Percentiles rank a stretch among this genome's conserved stretches.
These are phyloP conservation scores for Quercus lobata DNA, from an alignment of 331 rosid species.

Conservation along the genomic window DNA sequence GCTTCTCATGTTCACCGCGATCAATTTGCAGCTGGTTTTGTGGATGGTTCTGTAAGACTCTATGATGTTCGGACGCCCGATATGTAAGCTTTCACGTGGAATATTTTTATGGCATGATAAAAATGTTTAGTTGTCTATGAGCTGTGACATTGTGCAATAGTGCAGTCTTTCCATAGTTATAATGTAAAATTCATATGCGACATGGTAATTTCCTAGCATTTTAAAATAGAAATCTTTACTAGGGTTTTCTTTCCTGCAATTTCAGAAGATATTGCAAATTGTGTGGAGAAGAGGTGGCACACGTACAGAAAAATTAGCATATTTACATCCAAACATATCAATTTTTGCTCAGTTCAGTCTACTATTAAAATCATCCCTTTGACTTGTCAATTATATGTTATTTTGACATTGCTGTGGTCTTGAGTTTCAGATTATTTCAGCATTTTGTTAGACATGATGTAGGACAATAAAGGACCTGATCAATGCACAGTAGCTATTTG, in stretches of 20 bases:
- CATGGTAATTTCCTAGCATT: not conserved
- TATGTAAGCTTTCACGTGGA: constrained; percentile 47
- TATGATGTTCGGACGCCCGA: constrained; percentile 88
- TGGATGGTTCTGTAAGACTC: constrained; percentile 84
- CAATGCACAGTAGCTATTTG: not conserved
- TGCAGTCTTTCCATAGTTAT: not conserved
- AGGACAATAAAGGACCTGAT: not conserved
- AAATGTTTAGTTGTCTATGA: not conserved
- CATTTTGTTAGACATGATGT: not conserved
- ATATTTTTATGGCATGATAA: constrained; percentile 13
- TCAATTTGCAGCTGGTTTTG: constrained; percentile 88
- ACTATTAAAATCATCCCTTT: not conserved
- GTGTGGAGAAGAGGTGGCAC: not conserved
- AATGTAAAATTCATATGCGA: not conserved
- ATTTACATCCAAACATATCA: not conserved
- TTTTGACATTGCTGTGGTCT: not conserved
- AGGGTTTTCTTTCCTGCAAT: not conserved
- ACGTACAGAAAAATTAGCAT: not conserved
- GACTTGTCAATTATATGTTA: not conserved
- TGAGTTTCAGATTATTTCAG: not conserved
- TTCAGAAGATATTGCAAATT: not conserved
- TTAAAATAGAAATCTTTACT: not conserved
- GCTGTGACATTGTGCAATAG: not conserved
- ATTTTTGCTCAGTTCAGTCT: not conserved
- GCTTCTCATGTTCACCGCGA: constrained; percentile 98